phyloP scores from a whole-genome alignment of 805 yeast genomes.

The Komagataella ulmi region DNA sequence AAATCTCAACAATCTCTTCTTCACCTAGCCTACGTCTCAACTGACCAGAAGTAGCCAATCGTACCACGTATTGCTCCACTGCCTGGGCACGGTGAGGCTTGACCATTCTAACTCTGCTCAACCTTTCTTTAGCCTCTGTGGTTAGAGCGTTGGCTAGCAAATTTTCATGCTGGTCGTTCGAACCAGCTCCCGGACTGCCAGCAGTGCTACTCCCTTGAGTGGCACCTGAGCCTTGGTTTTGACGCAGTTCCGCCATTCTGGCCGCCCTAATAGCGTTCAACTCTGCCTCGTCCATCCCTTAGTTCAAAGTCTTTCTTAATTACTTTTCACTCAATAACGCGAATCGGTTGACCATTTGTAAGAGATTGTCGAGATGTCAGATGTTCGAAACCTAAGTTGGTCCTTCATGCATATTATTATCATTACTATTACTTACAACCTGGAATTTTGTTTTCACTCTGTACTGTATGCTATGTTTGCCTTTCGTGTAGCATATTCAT shows the following conservation, averaged over 20 bases:
- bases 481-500: neutral
- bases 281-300: conserved; percentile 71
- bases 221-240: conserved; percentile 13
- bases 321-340: neutral
- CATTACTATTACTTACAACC: neutral
- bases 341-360: neutral
- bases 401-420: neutral
- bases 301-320: neutral
- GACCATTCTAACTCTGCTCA: conserved; percentile 77
- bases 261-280: conserved; percentile 86
- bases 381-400: neutral
- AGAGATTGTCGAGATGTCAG: neutral
- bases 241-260: conserved; percentile 74
- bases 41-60: conserved; percentile 67
- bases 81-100: conserved; percentile 84
- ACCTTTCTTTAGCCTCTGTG: conserved; percentile 75
- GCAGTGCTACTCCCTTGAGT: neutral
- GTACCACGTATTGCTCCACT: conserved; percentile 69
- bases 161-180: conserved; percentile 56
- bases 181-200: conserved; percentile 15
- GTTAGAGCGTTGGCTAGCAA: neutral
- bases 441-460: too few species aligned
- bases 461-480: neutral
- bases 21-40: conserved; percentile 65
- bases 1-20: conserved; percentile 66